A percentile compares a stretch with the other conserved stretches of the same genome.
These are phyloP conservation scores for Sextonia rubra DNA, from an alignment of 164 flowering plant species.

Conservation along the genomic window DNA sequence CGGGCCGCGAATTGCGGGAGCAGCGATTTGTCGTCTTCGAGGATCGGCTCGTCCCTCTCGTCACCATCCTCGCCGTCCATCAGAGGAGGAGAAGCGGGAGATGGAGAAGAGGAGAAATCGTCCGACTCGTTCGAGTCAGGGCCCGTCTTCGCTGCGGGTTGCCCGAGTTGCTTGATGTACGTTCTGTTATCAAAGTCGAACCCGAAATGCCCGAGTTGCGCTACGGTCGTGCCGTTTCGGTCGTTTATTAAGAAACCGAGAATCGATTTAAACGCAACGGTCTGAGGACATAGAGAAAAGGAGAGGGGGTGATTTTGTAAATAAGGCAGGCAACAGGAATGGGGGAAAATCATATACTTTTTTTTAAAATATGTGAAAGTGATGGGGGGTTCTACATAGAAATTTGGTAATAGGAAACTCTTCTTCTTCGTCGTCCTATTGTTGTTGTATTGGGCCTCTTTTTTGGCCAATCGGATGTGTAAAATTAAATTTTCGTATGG, in stretches of 20 bases:
- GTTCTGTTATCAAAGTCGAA: slow-evolving; percentile 55
- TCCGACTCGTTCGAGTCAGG: neutral
- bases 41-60: neutral
- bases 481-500: too few relatives aligned
- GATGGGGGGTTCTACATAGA: too few relatives aligned
- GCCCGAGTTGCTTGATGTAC: slow-evolving; percentile 69
- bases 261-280: slow-evolving; percentile 54
- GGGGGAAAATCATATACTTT: neutral
- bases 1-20: slow-evolving; percentile 17
- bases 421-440: neutral
- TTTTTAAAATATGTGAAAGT: neutral
- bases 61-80: slow-evolving; percentile 18
- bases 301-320: too few relatives aligned
- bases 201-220: slow-evolving; percentile 77
- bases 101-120: neutral
- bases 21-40: slow-evolving; percentile 15
- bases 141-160: slow-evolving; percentile 52
- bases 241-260: slow-evolving; percentile 53
- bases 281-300: neutral
- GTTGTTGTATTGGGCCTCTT: neutral
- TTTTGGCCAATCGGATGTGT: neutral
- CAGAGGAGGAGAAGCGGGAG: slow-evolving; percentile 26
- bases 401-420: too few relatives aligned
- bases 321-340: neutral
- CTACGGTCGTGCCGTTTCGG: slow-evolving; percentile 40